A percentile compares a stretch with the other conserved stretches of the same genome.
Evolutionary conservation across 352 stramenopile species (phyloP).

Genomic region (Phytophthora chlamydospora): DNA sequence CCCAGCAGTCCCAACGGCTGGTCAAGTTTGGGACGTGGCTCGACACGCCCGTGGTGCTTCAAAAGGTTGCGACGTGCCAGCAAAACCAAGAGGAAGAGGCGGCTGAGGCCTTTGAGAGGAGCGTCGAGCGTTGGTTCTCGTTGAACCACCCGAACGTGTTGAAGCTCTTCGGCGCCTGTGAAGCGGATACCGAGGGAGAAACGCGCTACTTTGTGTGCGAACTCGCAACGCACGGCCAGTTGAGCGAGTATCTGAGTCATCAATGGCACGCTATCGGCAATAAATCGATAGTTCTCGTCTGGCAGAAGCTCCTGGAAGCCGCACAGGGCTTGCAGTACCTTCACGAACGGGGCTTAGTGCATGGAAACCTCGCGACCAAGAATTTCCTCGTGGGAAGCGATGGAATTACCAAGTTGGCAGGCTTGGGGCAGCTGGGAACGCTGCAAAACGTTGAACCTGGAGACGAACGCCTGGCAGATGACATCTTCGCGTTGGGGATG

Average conservation of each 20-base stretch:
- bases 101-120: background rate
- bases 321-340: constrained; percentile 32
- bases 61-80: constrained; percentile 2
- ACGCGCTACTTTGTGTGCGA: constrained; percentile 36
- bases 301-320: constrained; percentile 36
- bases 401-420: constrained; percentile 15
- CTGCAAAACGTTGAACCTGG: background rate
- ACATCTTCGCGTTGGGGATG: constrained; percentile 23
- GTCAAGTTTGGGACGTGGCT: constrained; percentile 27
- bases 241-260: constrained; percentile 21
- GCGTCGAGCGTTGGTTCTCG: constrained; percentile 18
- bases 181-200: background rate
- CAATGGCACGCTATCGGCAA: background rate
- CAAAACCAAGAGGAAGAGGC: background rate
- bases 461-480: constrained; percentile 5
- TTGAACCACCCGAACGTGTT: constrained; percentile 34
- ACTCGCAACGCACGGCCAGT: constrained; percentile 17
- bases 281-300: constrained; percentile 1
- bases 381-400: constrained; percentile 31
- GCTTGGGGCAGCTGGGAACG: constrained; percentile 4
- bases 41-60: constrained; percentile 21
- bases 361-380: constrained; percentile 24
- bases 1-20: constrained; percentile 9
- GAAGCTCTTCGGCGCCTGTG: constrained; percentile 29
- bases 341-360: constrained; percentile 24